Base-by-base conservation (phyloP, 1,284 basidiomycete genomes). In the Lentinus polychrous region DNA sequence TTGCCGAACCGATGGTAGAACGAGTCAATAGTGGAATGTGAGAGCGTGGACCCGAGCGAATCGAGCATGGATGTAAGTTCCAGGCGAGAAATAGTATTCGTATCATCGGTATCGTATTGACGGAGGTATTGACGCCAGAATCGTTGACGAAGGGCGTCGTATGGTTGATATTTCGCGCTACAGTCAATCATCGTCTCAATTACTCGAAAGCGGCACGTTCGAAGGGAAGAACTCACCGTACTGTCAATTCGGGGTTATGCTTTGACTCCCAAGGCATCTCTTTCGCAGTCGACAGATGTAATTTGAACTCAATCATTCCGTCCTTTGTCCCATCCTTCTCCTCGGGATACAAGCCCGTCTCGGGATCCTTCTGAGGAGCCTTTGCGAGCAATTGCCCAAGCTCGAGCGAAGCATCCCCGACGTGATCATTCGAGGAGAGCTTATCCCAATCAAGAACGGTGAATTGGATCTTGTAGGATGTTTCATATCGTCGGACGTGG, bases 61-160 rank as follows among this genome's bases (percentile, higher is more conserved):
- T 97, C 94, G 45, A 99, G 84, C 91, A 98, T 95, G n/a, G 90
- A 88, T 0, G 86, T 87, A 20, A 99, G 74, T 66, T 99, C 95
- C 46, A 95, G 72, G 52, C 85, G 83, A 0, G 91, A 94, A 35
- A 95, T 69, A 1, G 76, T 68, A n/a, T 73, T 72, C 0, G 83
- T 88, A 53, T 95, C 91, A 65, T 95, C 93, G 0, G 85, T 78
- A 59, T 98, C 94, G 66, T 96, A 99, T 57, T 96, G 87, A 52
- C 80, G 79, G 34, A 95, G 78, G 62, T 94, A 94, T 56, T 92
- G 86, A 1, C 84, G 73, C 94, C 94, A 97, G 74, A 98, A 96
- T 0, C 79, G 80, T 63, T 94, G 91, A 3, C 91, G 86, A 4
- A 94, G 78, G 11, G 90, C 88, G 54, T 86, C 90, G 62, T 98